Base-by-base conservation (phyloP, 805 yeast species). In the Lachancea cidri region DNA sequence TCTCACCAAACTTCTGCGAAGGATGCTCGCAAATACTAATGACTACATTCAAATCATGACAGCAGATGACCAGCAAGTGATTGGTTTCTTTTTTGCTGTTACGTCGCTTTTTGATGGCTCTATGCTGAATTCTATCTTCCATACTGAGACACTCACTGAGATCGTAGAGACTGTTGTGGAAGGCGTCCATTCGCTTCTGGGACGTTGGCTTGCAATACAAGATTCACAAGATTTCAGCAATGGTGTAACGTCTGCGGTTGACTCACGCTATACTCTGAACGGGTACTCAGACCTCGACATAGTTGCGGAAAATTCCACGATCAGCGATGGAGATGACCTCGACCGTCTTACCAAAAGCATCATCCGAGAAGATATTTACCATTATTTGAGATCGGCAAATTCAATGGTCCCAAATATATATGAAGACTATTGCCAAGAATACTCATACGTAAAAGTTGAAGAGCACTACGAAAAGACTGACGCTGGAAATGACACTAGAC, bases 51-150 rank as follows among this genome's bases (percentile, higher is more conserved):
- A 33, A 4, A 18, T 40, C 3, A 19, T 51, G 20, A 8, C 49
- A 4, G 29, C 42, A 14, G 55, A 51, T 37, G 44, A 48, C 6
- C 36, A 42, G 38, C 42, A 42, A 19, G 22, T 47, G 19, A 20
- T 51, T 20, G 49, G 47, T 14, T 38, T 49, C 42, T 51, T 51
- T 29, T 27, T 43, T 19, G 49, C 50, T 38, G 54, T 54, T 2
- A 42, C 52, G 2, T 40, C 39, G 11, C 17, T 51, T 11, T 51
- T 51, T 24, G 55, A 49, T 20, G 43, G 52, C 43, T 48, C 45
- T 27, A 30, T 49, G 8, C 25, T 51, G 16, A 49, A 51, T 22
- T 43, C 41, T 19, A 30, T 41, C 1, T 51, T 49, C 37, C 34
- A 51, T 9, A 41, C 55, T 3, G 33, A 36, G 6, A 47, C 53